phyloP scores from a whole-genome alignment of 108 stramenopile genomes.

The Cyclostephanos invisitatus region DNA sequence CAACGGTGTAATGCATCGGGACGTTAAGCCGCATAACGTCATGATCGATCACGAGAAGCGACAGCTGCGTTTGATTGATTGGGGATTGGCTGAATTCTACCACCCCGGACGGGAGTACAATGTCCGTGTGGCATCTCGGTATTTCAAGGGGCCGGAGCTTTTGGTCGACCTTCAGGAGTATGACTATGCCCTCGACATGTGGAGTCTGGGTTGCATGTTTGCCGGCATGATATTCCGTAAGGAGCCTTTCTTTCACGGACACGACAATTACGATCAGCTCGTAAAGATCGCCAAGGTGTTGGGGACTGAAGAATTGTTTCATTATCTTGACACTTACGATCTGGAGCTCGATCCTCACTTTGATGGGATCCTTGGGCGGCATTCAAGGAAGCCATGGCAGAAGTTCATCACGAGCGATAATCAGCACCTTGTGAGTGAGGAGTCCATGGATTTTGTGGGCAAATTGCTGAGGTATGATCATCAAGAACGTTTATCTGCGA shows the following conservation, averaged over 20 bases:
- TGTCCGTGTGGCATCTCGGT: slow-evolving; percentile 98
- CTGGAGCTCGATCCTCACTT: slow-evolving; percentile 96
- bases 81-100: slow-evolving; percentile 99
- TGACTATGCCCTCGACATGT: slow-evolving; percentile 99
- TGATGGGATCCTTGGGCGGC: slow-evolving; percentile 95
- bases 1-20: slow-evolving; percentile 99
- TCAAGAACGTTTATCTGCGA: slow-evolving; percentile 97
- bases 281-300: slow-evolving; percentile 98
- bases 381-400: slow-evolving; percentile 98
- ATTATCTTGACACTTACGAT: slow-evolving; percentile 96
- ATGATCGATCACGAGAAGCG: slow-evolving; percentile 99
- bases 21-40: slow-evolving; percentile 99
- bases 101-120: slow-evolving; percentile 99
- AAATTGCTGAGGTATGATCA: slow-evolving; percentile 90
- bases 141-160: slow-evolving; percentile 99
- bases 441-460: slow-evolving; percentile 95
- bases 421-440: slow-evolving; percentile 96
- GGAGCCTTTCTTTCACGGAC: slow-evolving; percentile 98
- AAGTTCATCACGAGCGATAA: slow-evolving; percentile 98
- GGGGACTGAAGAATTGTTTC: slow-evolving; percentile 96
- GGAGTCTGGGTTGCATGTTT: slow-evolving; percentile 99
- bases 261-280: slow-evolving; percentile 99
- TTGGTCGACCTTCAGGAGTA: slow-evolving; percentile 99
- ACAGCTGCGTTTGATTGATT: slow-evolving; percentile 98
- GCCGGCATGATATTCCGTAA: slow-evolving; percentile 99